phyloP scores from a whole-genome alignment of 2,329 filamentous ascomycete genomes.

The Venturia aucupariae region DNA sequence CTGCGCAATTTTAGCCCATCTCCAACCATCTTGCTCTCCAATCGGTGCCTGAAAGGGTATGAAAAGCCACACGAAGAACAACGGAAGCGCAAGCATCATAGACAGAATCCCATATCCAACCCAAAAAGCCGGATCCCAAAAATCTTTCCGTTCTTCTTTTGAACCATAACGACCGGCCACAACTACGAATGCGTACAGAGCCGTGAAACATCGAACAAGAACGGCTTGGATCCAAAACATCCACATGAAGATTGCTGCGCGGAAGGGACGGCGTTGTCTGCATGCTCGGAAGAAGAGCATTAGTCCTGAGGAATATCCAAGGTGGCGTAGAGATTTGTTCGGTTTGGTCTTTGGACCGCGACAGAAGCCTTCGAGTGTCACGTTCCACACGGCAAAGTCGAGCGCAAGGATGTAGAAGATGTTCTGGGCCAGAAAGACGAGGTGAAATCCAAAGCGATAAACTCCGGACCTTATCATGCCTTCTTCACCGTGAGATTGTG shows the following conservation, averaged over 20 bases:
- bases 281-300: not conserved
- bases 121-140: constrained; percentile 6
- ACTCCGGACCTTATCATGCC: constrained; percentile 8
- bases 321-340: constrained; percentile 3
- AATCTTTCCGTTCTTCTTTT: not conserved
- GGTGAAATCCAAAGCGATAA: constrained; percentile 10
- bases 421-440: constrained; percentile 7
- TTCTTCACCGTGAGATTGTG: not conserved
- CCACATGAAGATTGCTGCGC: constrained; percentile 9
- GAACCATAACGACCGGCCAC: not conserved
- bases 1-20: not conserved
- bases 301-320: constrained; percentile 2
- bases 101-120: not conserved
- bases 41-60: constrained; percentile 4
- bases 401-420: constrained; percentile 10
- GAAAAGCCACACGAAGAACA: constrained; percentile 6
- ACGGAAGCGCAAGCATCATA: constrained; percentile 1
- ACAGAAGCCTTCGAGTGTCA: constrained; percentile 9
- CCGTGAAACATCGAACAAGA: not conserved
- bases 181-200: not conserved
- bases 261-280: constrained; percentile 8
- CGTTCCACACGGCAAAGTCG: constrained; percentile 4
- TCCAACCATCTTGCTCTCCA: not conserved
- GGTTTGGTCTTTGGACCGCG: not conserved
- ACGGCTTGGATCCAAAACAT: constrained; percentile 9